phyloP scores from a whole-genome alignment of 2,329 filamentous ascomycete species.

The Colletotrichum scovillei region DNA sequence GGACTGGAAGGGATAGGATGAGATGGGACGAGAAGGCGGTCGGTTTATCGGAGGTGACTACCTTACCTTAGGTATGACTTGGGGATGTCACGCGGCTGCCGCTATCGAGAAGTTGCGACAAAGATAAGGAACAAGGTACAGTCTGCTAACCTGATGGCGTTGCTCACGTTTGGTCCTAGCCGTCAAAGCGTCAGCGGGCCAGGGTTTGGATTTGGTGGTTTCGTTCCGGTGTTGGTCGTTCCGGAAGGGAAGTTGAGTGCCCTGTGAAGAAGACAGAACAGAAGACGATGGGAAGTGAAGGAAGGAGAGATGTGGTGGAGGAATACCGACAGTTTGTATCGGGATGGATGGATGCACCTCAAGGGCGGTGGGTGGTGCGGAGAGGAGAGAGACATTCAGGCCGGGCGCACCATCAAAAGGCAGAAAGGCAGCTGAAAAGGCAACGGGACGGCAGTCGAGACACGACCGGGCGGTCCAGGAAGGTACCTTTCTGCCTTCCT shows the following conservation, averaged over 20 bases:
- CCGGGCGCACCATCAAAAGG: constrained; percentile 12
- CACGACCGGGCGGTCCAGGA: neutral
- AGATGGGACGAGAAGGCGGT: constrained; percentile 24
- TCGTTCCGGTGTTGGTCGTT: neutral
- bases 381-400: neutral
- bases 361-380: neutral
- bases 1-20: constrained; percentile 23
- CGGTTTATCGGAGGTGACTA: constrained; percentile 28
- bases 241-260: neutral
- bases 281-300: neutral
- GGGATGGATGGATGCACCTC: neutral
- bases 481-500: neutral
- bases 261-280: neutral
- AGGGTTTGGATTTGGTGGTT: neutral
- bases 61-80: constrained; percentile 12
- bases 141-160: constrained; percentile 32
- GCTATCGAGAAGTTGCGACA: constrained; percentile 26
- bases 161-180: constrained; percentile 9
- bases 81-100: constrained; percentile 28
- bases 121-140: constrained; percentile 31
- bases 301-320: neutral
- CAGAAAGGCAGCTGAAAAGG: constrained; percentile 9
- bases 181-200: constrained; percentile 19
- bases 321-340: constrained; percentile 7
- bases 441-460: constrained; percentile 9